These are phyloP conservation scores for Scedosporium minutisporum DNA, from an alignment of 2,329 filamentous ascomycete species.

Conservation along the genomic window DNA sequence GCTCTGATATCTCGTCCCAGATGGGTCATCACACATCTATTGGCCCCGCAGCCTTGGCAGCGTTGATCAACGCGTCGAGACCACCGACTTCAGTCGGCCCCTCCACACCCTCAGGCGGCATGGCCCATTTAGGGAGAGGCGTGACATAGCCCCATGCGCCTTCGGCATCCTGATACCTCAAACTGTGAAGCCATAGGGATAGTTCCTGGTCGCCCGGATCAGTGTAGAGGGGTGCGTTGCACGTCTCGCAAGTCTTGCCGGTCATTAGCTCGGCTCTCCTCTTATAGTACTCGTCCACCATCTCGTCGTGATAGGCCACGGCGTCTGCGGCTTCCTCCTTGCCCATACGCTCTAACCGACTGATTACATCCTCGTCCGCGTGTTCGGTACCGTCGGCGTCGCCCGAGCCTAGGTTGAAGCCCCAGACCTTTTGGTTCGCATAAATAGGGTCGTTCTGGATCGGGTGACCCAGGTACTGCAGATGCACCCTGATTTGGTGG, in stretches of 20 bases:
- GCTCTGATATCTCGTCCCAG: not conserved
- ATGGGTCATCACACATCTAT: not conserved
- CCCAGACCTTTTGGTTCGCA: conserved; percentile 88
- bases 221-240: conserved; percentile 81
- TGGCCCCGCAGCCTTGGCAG: conserved; percentile 14
- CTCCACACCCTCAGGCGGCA: conserved; percentile 63
- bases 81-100: conserved; percentile 61
- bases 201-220: conserved; percentile 87
- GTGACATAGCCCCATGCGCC: conserved; percentile 85
- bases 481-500: conserved; percentile 87
- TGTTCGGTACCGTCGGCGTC: conserved; percentile 58
- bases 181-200: conserved; percentile 86
- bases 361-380: conserved; percentile 83
- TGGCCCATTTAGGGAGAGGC: conserved; percentile 73
- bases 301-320: conserved; percentile 85
- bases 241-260: conserved; percentile 69
- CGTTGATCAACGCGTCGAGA: conserved; percentile 49
- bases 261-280: conserved; percentile 90
- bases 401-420: conserved; percentile 60
- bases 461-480: conserved; percentile 89
- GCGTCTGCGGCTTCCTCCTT: conserved; percentile 88
- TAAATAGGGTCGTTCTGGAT: conserved; percentile 98
- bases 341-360: conserved; percentile 77
- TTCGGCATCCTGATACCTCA: conserved; percentile 74
- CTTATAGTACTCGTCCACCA: conserved; percentile 84